A percentile compares a stretch with the other conserved stretches of the same genome.
Conservation (phyloP, 768 basidiomycete genomes). For the Chiua virens region DNA sequence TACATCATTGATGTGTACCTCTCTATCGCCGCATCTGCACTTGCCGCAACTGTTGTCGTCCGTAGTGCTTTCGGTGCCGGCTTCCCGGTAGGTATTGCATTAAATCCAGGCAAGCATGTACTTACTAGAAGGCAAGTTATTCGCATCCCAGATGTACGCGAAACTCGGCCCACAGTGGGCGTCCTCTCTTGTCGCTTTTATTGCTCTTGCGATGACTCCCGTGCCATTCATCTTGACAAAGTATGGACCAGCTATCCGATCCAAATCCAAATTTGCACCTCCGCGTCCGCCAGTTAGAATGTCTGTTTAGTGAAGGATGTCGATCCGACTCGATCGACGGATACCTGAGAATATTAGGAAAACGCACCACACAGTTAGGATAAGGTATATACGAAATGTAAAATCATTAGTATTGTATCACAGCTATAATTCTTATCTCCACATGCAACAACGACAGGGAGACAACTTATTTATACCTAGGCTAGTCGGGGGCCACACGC, state of each 20-base stretch:
- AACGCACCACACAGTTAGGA: no score
- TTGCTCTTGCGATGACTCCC: slow-evolving; percentile 52
- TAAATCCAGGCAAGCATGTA: neutral
- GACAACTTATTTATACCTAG: no score
- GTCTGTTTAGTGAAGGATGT: slow-evolving; percentile 2
- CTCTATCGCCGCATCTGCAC: slow-evolving; percentile 53
- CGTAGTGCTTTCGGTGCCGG: slow-evolving; percentile 54
- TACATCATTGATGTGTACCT: slow-evolving; percentile 65
- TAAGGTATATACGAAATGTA: no score
- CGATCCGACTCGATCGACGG: no score
- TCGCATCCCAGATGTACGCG: slow-evolving; percentile 55
- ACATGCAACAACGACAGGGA: no score
- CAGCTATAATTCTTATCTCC: no score
- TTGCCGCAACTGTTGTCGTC: slow-evolving; percentile 52
- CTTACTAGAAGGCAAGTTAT: slow-evolving; percentile 34
- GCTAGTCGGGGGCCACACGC: no score
- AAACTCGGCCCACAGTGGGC: slow-evolving; percentile 55
- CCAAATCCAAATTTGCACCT: slow-evolving; percentile 44
- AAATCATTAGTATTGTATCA: no score
- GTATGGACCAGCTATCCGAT: slow-evolving; percentile 44
- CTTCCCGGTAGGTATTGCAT: slow-evolving; percentile 35
- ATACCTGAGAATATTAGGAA: no score
- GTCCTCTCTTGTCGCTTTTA: slow-evolving; percentile 53
- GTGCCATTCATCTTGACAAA: slow-evolving; percentile 48
- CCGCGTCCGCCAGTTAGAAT: slow-evolving; percentile 13